Conservation (phyloP, 345 rosid genomes). For the Abelmoschus esculentus region DNA sequence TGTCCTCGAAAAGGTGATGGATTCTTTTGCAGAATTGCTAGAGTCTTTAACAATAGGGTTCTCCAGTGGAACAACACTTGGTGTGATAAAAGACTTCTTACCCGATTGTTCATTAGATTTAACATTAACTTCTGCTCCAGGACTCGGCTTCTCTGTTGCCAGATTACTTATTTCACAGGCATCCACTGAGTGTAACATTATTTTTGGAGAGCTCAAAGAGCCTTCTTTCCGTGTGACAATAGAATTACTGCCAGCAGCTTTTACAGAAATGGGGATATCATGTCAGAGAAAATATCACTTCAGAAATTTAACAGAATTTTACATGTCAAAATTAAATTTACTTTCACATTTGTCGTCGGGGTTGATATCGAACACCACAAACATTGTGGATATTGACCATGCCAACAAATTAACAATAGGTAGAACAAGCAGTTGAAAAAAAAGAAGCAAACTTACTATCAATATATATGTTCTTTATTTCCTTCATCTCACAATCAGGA, state of each 20-base stretch:
- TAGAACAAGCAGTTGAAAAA: not conserved
- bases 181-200: slow-evolving; percentile 22
- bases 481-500: slow-evolving; percentile 67
- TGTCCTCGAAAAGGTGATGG: slow-evolving; percentile 74
- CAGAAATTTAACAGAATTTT: not conserved
- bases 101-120: slow-evolving; percentile 42
- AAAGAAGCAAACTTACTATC: slow-evolving; percentile 60
- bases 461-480: slow-evolving; percentile 87
- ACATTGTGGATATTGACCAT: not conserved
- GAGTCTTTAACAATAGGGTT: slow-evolving; percentile 41
- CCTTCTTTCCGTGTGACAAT: slow-evolving; percentile 37
- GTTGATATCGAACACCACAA: not conserved
- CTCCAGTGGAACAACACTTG: slow-evolving; percentile 33
- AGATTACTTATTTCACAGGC: slow-evolving; percentile 24
- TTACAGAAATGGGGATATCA: slow-evolving; percentile 21
- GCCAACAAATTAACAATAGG: not conserved
- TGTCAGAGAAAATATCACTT: slow-evolving; percentile 15
- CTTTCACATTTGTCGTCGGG: not conserved
- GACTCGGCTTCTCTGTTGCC: slow-evolving; percentile 32
- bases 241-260: slow-evolving; percentile 63
- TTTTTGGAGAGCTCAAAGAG: slow-evolving; percentile 42
- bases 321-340: not conserved
- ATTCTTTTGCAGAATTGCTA: slow-evolving; percentile 44
- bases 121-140: slow-evolving; percentile 14
- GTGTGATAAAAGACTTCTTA: slow-evolving; percentile 32